Conservation (phyloP, 177 flowering plant species). For the Telopea speciosissima region DNA sequence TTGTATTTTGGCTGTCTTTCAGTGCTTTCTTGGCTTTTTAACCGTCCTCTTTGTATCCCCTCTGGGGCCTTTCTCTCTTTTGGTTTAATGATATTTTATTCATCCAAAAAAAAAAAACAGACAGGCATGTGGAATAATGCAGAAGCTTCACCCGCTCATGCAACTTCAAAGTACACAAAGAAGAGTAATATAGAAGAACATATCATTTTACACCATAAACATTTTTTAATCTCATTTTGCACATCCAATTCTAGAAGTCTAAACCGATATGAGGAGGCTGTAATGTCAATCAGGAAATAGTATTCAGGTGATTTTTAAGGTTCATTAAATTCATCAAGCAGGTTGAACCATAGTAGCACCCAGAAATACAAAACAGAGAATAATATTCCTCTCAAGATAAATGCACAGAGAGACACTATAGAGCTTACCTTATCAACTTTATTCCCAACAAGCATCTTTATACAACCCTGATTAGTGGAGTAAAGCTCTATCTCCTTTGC, state of each 20-base stretch:
- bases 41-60: too few relatives aligned
- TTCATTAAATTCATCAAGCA: not conserved
- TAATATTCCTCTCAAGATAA: not conserved
- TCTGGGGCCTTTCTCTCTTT: too few relatives aligned
- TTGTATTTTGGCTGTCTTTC: too few relatives aligned
- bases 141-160: too few relatives aligned
- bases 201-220: not conserved
- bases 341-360: not conserved
- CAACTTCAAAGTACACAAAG: not conserved
- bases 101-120: too few relatives aligned
- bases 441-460: conserved; percentile 83
- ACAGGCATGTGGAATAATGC: too few relatives aligned
- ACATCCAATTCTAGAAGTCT: not conserved
- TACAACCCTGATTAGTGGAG: conserved; percentile 69
- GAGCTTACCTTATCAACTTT: conserved; percentile 78
- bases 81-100: too few relatives aligned
- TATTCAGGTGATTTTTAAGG: not conserved
- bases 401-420: not conserved
- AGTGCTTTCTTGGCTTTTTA: too few relatives aligned
- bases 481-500: conserved; percentile 71
- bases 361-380: not conserved
- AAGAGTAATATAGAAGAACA: not conserved
- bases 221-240: not conserved
- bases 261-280: not conserved
- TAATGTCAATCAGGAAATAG: not conserved